Evolutionary conservation across 2,329 filamentous ascomycete species (phyloP).

Genomic region (Trichoderma oligosporum): DNA sequence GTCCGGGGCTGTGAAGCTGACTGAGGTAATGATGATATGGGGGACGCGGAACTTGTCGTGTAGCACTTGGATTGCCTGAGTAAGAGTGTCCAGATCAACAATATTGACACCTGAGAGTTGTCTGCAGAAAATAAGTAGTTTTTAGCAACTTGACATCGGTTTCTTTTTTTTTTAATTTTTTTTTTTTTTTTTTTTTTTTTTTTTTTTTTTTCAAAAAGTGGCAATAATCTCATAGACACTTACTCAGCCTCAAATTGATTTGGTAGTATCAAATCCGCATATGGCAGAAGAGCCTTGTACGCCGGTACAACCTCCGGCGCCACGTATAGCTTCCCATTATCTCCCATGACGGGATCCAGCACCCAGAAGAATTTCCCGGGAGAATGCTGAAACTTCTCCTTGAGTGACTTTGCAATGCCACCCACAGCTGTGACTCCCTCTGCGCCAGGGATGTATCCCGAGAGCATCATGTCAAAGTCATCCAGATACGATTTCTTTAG

Average conservation of each 20-base stretch:
- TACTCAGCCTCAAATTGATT: conserved; percentile 98
- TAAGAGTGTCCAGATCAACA: conserved; percentile 67
- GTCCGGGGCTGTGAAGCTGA: conserved; percentile 60
- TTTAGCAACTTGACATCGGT: neutral
- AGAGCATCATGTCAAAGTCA: conserved; percentile 90
- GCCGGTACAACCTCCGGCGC: conserved; percentile 86
- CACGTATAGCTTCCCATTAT: conserved; percentile 89
- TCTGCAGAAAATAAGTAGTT: conserved; percentile 42
- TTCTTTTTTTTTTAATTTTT: too few species aligned
- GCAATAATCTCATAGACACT: conserved; percentile 30
- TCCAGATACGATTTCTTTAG: conserved; percentile 79
- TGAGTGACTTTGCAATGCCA: conserved; percentile 75
- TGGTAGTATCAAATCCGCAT: conserved; percentile 88
- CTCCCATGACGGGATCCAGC: conserved; percentile 96
- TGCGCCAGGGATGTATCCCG: conserved; percentile 89
- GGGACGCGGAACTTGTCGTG: conserved; percentile 74
- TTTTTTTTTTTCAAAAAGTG: too few species aligned
- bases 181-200: too few species aligned
- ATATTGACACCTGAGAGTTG: conserved; percentile 83
- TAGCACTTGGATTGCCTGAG: conserved; percentile 68
- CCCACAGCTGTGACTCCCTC: conserved; percentile 81
- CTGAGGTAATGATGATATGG: conserved; percentile 89
- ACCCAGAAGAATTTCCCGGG: conserved; percentile 93
- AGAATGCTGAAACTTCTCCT: conserved; percentile 55
- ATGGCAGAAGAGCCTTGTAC: conserved; percentile 73